Evolutionary conservation across 345 rosid genomes (phyloP), one percentile per base, ranked within the genome.

Genomic region (Dovyalis caffra): DNA sequence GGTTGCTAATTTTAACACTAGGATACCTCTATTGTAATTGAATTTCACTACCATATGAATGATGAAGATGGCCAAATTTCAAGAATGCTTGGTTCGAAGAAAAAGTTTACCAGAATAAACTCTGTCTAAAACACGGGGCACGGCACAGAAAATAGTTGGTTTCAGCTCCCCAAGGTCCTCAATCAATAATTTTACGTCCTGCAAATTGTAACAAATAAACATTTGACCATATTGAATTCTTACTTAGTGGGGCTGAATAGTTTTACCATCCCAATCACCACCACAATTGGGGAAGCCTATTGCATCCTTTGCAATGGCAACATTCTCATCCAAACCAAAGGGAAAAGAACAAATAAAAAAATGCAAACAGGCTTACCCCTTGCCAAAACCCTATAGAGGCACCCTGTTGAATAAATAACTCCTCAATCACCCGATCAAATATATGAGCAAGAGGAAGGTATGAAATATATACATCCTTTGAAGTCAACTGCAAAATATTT

Each of bases 371-470:
- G 80, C 89, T 89, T 80, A 95, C 99, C 89, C 98, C 98, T 79
- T 88, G 92, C 97, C 98, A 93, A 76, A 95, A 93, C 68, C 99
- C 99, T 71, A 93, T 93, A 21, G 92, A 77, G 74, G 93, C 99
- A 74, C 95, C 98, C 26, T 78, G 85, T 72, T 82, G 81, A 77
- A 95, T 91, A 74, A 93, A 88, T 31, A 85, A 77, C 79, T 95
- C 99, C 74, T 95, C 99, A 64, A 95, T 86, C 78, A 87, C 92
- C 56, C 98, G 91, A 69, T 95, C 99, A 79, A 95, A 95, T 76
- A 95, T 90, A 67, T 95, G 99, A 0, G 98, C 99, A 77, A 95
- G 92, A 73, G 99, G 99, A 85, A 95, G 99, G 84, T 89, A 95
- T 40, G 99, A 95, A 58, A 91, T 83, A 77, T 87, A 91, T 7